Conservation (phyloP, 306 rosid genomes). For the Luffa aegyptiaca region DNA sequence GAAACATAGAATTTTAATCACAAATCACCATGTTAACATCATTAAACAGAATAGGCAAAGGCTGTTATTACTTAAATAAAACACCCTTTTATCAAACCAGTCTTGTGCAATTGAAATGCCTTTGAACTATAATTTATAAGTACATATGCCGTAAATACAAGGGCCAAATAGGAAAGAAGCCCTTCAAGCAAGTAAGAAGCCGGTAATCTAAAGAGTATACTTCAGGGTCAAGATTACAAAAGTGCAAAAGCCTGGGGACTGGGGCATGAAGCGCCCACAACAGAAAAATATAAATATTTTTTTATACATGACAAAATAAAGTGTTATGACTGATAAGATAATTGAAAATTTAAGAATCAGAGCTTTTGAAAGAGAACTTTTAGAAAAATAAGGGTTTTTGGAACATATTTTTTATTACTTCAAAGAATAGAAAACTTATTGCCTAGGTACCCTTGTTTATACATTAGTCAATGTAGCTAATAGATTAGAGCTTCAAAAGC, state of each 20-base stretch:
- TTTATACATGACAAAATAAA: not conserved
- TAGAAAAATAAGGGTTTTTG: not conserved
- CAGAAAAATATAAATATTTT: not conserved
- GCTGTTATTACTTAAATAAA: not conserved
- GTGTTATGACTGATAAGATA: not conserved
- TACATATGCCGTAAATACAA: not conserved
- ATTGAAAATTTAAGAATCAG: not conserved
- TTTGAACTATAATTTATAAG: not conserved
- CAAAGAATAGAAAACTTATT: not conserved
- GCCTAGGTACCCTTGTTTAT: not conserved
- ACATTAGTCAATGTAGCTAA: not conserved
- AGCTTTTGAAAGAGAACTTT: not conserved
- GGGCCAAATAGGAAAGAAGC: not conserved
- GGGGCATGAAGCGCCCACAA: not conserved
- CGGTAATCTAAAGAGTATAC: not conserved
- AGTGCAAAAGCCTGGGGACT: not conserved
- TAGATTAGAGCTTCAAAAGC: not conserved
- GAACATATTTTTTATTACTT: not conserved
- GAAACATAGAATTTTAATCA: conserved; percentile 1
- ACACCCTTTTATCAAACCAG: not conserved
- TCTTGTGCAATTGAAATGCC: not conserved
- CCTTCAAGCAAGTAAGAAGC: not conserved
- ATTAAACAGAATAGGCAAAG: not conserved
- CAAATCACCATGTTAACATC: not conserved
- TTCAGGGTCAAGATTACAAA: not conserved